Evolutionary conservation across 73 alveolate species (phyloP).

Genomic region (Paramecium sonneborni): DNA sequence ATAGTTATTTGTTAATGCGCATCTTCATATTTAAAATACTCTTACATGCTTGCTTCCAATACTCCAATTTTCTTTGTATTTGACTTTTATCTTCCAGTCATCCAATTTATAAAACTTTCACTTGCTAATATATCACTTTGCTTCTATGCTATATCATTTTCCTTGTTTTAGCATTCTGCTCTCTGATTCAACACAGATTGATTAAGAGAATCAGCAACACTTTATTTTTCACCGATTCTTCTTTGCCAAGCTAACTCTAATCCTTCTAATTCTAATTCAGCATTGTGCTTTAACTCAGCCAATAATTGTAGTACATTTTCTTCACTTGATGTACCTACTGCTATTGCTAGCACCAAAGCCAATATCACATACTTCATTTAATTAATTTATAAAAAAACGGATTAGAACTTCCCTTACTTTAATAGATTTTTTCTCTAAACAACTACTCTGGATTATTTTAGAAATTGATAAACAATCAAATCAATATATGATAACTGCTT

Average conservation of each 20-base stretch:
- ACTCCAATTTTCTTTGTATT: constrained; percentile 19
- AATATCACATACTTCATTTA: constrained; percentile 29
- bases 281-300: constrained; percentile 38
- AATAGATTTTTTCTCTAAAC: neutral
- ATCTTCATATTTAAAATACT: neutral
- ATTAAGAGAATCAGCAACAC: constrained; percentile 2
- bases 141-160: neutral
- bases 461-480: neutral
- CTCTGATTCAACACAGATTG: neutral
- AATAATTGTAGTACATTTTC: constrained; percentile 21
- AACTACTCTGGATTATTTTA: neutral
- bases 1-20: constrained; percentile 44
- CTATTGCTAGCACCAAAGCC: neutral
- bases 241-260: constrained; percentile 39
- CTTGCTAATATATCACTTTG: neutral
- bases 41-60: constrained; percentile 45
- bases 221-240: neutral
- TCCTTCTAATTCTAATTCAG: constrained; percentile 47
- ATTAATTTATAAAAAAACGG: constrained; percentile 28
- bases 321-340: constrained; percentile 14
- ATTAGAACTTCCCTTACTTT: neutral
- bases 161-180: constrained; percentile 14
- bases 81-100: neutral
- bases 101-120: constrained; percentile 27
- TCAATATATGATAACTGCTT: constrained; percentile 7